phyloP scores from a whole-genome alignment of 139 green algal species.

The Desmodesmus armatus region DNA sequence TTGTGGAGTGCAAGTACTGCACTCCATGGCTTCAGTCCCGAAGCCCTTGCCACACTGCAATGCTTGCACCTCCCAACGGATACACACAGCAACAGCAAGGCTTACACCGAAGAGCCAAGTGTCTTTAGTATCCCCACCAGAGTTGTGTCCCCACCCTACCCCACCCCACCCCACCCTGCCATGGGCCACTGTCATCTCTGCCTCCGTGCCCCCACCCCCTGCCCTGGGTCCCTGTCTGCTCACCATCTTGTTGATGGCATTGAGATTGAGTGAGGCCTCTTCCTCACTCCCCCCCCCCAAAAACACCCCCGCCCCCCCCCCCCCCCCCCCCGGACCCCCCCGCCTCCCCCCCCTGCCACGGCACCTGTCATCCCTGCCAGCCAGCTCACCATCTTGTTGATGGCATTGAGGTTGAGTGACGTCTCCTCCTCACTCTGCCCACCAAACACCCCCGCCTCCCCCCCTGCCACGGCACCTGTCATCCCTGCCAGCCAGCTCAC shows the following conservation, averaged over 20 bases:
- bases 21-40: neutral
- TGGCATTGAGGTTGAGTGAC: conserved; percentile 80
- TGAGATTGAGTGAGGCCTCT: conserved; percentile 82
- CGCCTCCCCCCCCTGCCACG: too few relatives aligned
- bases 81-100: neutral
- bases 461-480: too few relatives aligned
- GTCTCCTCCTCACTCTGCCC: conserved; percentile 91
- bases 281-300: conserved; percentile 93
- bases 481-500: too few relatives aligned
- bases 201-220: too few relatives aligned
- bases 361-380: too few relatives aligned
- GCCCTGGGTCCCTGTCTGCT: too few relatives aligned
- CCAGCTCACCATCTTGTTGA: conserved; percentile 75
- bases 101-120: neutral
- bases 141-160: too few relatives aligned
- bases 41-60: neutral
- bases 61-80: neutral
- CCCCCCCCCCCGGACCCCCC: too few relatives aligned
- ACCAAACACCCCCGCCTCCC: too few relatives aligned
- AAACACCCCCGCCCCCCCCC: too few relatives aligned
- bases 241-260: conserved; percentile 78
- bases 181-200: too few relatives aligned
- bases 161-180: too few relatives aligned
- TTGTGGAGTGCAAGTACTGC: neutral
- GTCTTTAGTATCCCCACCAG: neutral